Evolutionary conservation across 257 asterid genomes (phyloP), one percentile per base, ranked within the genome.

Genomic region (Fraxinus excelsior): DNA sequence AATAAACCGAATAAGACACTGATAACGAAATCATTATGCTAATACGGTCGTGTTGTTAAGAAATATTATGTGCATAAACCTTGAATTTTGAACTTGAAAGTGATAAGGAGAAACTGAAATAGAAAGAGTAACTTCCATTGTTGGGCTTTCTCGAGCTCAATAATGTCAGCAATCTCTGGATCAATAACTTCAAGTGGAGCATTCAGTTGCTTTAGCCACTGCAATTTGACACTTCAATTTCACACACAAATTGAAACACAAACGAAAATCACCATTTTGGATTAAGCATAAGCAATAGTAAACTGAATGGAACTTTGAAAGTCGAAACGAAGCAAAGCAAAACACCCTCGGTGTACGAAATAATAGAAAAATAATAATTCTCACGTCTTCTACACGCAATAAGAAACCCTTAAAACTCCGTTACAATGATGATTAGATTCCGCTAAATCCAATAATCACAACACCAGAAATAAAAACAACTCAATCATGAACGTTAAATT

Each of bases 141-240:
- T 58, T 97, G 82, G 70, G 97, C 91, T 77, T 94, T 94, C 73
- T 94, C 97, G 67, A 73, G 98, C 93, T 94, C 98, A 74, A 93
- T 91, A 76, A 91, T 93, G 84, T 93, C 93, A 14, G 96, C 90
- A 74, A 91, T 85, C 86, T 91, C 94, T 6, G 96, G 97, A 88
- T 93, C 97, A 74, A 91, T 86, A 26, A 79, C 87, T 74, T 91
- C 93, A 70, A 93, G 77, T 16, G 96, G 88, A 64, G 96, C 94
- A 86, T 93, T 93, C 88, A 93, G 65, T 81, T 93, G 97, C 81
- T 91, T 91, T 2, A 90, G 91, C 98, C 96, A 91, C 97, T 90
- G 87, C 79, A 81, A 21, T 49, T 74, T 31, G 71, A 70, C 60
- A 74, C 38, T 21, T 38, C 11, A 21, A 76, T 3, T 62, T 26